Evolutionary conservation across 2,329 filamentous ascomycete genomes (phyloP), one percentile per base, ranked within the genome.

Genomic region (Pseudocercospora pini-densiflorae): DNA sequence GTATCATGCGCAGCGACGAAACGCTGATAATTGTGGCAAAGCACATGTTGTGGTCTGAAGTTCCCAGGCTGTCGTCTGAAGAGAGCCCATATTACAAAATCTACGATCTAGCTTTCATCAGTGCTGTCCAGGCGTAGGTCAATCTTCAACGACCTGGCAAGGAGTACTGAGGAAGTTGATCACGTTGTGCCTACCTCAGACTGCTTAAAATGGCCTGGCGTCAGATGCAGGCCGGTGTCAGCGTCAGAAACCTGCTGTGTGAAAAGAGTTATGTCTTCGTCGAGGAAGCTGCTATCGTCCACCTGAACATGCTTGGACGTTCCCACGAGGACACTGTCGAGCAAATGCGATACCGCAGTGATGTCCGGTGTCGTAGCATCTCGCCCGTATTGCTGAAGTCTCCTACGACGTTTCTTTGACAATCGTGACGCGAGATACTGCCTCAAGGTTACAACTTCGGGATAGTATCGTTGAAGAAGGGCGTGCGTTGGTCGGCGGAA

Each of bases 11-110:
- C 74, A 36, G 70, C 72, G 49, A 78, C 76, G 2, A 79, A 77
- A 71, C 84, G 87, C 72, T 90, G 88, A 73, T 90, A 97, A 24
- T 94, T 94, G 82, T 97, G 90, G 72, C 92, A 94, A 4, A 99
- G 85, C 5, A 97, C 74, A 79, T 97, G 92, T 59, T 87, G 86
- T 1, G 90, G 89, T 74, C 85, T 87, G 59, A 82, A 77, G 65
- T 79, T 79, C 29, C 78, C 74, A 21, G 76, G 76, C 33, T 83
- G 80, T 71, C 86, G 84, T 12, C 86, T 87, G 77, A 97, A 97
- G 1, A 97, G 82, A 9, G 87, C 84, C 88, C 90, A 93, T 49
- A 97, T 87, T 16, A 81, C 79, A 67, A 82, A 84, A 70, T 85
- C 80, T 31, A 85, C 81, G 70, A 82, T 79, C 82, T 85, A 60